These are phyloP conservation scores for Bauhinia variegata DNA, from an alignment of 306 rosid genomes.

Conservation along the genomic window DNA sequence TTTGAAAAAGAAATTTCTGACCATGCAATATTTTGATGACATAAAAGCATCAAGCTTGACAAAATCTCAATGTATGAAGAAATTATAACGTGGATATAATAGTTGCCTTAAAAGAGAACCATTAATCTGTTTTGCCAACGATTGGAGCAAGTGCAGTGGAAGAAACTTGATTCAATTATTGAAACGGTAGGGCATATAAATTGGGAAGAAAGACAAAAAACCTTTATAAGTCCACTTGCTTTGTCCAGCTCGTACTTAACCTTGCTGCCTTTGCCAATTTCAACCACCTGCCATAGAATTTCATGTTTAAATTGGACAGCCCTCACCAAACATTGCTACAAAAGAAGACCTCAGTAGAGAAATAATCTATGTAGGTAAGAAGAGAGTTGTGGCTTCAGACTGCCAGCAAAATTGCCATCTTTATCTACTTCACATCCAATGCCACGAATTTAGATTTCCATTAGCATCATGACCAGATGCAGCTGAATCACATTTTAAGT, in stretches of 20 bases:
- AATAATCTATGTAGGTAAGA: slow-evolving; percentile 12
- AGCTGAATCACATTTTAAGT: slow-evolving; percentile 15
- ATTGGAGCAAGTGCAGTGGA: slow-evolving; percentile 21
- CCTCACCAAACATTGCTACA: slow-evolving; percentile 4
- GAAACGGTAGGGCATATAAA: slow-evolving; percentile 10
- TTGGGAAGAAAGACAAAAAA: slow-evolving; percentile 28
- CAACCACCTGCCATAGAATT: slow-evolving; percentile 75
- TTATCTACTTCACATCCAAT: slow-evolving; percentile 17
- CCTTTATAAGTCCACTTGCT: slow-evolving; percentile 88
- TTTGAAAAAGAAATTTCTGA: not conserved
- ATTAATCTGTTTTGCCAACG: slow-evolving; percentile 24
- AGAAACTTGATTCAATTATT: slow-evolving; percentile 24
- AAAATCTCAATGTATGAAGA: not conserved
- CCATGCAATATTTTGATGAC: not conserved
- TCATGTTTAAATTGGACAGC: slow-evolving; percentile 19
- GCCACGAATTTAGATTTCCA: slow-evolving; percentile 13
- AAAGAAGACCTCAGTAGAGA: slow-evolving; percentile 20
- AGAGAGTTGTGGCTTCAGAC: slow-evolving; percentile 24
- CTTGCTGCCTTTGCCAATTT: slow-evolving; percentile 93
- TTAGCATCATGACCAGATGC: slow-evolving; percentile 1
- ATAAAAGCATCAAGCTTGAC: slow-evolving; percentile 21
- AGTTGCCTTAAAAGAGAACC: slow-evolving; percentile 13
- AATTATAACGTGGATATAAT: not conserved
- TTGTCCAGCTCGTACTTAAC: slow-evolving; percentile 97
- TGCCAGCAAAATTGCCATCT: slow-evolving; percentile 14